These are phyloP conservation scores for Arthrobotrys conoides DNA, from an alignment of 2,329 filamentous ascomycete genomes.

Conservation along the genomic window DNA sequence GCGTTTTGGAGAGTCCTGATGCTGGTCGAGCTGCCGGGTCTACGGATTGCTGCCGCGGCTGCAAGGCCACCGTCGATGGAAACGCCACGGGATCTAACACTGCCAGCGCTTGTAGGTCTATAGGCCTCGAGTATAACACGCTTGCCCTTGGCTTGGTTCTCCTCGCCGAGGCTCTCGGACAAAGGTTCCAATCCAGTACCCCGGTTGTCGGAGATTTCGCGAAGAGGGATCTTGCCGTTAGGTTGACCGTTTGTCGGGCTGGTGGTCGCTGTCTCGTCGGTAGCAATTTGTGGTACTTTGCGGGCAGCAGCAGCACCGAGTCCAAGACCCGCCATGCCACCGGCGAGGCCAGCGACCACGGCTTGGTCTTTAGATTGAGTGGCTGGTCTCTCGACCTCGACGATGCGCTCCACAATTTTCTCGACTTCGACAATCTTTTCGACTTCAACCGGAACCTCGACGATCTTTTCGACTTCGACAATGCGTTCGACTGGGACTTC, in stretches of 20 bases:
- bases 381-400: conserved; percentile 52
- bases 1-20: conserved; percentile 67
- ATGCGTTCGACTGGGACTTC: conserved; percentile 36
- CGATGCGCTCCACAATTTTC: conserved; percentile 49
- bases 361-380: conserved; percentile 34
- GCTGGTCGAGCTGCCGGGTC: conserved; percentile 82
- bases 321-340: conserved; percentile 31
- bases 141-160: conserved; percentile 63
- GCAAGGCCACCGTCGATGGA: conserved; percentile 31
- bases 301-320: conserved; percentile 35
- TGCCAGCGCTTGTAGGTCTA: conserved; percentile 60
- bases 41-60: conserved; percentile 66
- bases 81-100: conserved; percentile 40
- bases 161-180: conserved; percentile 82
- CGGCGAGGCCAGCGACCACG: conserved; percentile 4
- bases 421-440: conserved; percentile 25
- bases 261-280: conserved; percentile 51
- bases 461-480: conserved; percentile 48
- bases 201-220: conserved; percentile 70
- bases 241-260: conserved; percentile 47
- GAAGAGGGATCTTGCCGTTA: conserved; percentile 53
- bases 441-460: neutral
- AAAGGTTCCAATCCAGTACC: conserved; percentile 87
- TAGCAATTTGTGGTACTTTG: conserved; percentile 50
- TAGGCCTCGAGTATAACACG: conserved; percentile 58